Evolutionary conservation across 208 protist species (phyloP), one percentile per base, ranked within the genome.

Genomic region (Cochliopodium minus): DNA sequence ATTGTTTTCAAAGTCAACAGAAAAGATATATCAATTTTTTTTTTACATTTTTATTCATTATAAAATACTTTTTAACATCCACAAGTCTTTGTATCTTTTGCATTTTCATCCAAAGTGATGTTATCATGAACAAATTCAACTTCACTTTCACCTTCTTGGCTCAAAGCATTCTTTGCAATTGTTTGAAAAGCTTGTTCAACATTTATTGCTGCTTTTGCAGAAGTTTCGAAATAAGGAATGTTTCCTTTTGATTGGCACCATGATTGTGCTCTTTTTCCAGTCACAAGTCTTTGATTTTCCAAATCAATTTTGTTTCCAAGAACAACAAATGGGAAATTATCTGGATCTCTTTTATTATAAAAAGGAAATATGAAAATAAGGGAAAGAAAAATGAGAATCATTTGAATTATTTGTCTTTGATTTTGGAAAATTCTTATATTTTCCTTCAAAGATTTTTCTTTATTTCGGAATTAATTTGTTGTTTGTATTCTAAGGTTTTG

Each of bases 301-400:
- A 90, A 39, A 75, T 93, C 87, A 50, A 85, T 78, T 67, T 93
- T 93, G 73, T 93, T 93, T 50, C 86, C 87, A 13, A 93, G 59
- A 7, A 92, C 77, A 46, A 93, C 80, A 57, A 93, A 92, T 40
- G 87, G 87, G 71, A 92, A 92, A 46, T 74, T 77, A 33, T 88
- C 82, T 32, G 82, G 80, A 58, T 91, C 81, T 40, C 78, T n/a
- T n/a, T 51, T 79, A 62, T 28, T 59, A 28, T 17, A n/a, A 17
- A n/a, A 17, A n/a, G 17, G 38, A 17, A 43, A 47, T 20, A 13
- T 7, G 59, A 29, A 32, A 58, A 61, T 30, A 47, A 52, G 17
- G n/a, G 47, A 17, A 45, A 52, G 36, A 52, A 52, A n/a, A 25
- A 70, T 28, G 10, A 70, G 51, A 29, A 63, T 42, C 46, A 50